Conservation (phyloP, 1,284 basidiomycete species). For the Lentinus polychrous region DNA sequence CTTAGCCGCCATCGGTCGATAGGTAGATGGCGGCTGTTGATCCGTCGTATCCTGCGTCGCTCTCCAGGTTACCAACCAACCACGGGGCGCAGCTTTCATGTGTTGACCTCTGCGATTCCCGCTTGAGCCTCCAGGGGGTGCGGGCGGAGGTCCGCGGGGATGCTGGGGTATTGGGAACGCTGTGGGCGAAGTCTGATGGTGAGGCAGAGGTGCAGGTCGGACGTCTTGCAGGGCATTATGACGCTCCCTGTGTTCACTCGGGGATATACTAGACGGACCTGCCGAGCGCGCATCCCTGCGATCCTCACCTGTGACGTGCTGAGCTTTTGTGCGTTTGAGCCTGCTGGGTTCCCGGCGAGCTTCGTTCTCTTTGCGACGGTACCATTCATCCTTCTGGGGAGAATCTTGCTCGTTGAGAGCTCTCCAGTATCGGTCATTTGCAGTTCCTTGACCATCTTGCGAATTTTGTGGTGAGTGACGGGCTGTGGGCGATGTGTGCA, state of each 20-base stretch:
- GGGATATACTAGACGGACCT: constrained; percentile 28
- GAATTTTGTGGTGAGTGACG: constrained; percentile 15
- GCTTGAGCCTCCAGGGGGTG: constrained; percentile 15
- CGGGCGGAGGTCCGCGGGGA: constrained; percentile 31
- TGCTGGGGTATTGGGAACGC: constrained; percentile 25
- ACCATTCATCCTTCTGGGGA: constrained; percentile 5
- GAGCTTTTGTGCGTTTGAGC: constrained; percentile 9
- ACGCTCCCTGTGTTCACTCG: constrained; percentile 21
- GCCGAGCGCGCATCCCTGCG: constrained; percentile 37
- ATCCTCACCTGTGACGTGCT: constrained; percentile 9
- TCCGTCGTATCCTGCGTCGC: constrained; percentile 8
- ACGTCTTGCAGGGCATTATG: constrained; percentile 28
- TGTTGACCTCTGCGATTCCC: constrained; percentile 17
- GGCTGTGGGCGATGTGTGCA: constrained; percentile 10
- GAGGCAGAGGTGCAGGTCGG: constrained; percentile 16
- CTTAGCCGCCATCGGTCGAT: constrained; percentile 32
- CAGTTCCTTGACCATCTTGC: background rate
- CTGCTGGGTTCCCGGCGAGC: constrained; percentile 10
- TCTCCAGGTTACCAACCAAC: constrained; percentile 35
- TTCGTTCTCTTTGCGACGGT: constrained; percentile 9
- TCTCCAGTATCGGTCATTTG: constrained; percentile 6
- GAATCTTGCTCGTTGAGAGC: constrained; percentile 13
- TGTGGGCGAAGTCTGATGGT: constrained; percentile 1
- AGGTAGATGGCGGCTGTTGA: constrained; percentile 12
- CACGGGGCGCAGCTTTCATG: constrained; percentile 32